phyloP scores from a whole-genome alignment of 805 yeast species.

The Clavispora carvajalis region DNA sequence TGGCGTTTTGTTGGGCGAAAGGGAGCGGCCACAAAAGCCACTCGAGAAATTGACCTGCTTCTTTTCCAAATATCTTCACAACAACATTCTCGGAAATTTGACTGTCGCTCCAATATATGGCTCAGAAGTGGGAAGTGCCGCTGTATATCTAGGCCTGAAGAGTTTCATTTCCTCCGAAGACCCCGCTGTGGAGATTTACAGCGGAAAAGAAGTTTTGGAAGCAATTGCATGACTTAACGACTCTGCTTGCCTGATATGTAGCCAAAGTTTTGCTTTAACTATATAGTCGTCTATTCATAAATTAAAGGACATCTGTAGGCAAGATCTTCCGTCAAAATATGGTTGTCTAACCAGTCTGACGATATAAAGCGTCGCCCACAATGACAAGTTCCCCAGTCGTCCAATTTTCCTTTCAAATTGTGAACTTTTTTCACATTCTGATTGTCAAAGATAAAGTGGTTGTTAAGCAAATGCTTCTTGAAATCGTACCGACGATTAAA shows the following conservation, averaged over 20 bases:
- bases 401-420: constrained; percentile 49
- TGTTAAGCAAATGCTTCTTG: constrained; percentile 58
- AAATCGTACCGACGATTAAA: constrained; percentile 66
- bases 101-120: constrained; percentile 46
- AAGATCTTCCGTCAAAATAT: constrained; percentile 24
- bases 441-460: constrained; percentile 54
- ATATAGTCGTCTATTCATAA: constrained; percentile 1
- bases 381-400: constrained; percentile 46
- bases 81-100: constrained; percentile 12
- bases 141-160: constrained; percentile 34
- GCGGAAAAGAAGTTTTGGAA: constrained; percentile 16
- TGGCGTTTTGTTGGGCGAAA: constrained; percentile 64
- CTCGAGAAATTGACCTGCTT: constrained; percentile 2
- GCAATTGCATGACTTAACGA: constrained; percentile 1
- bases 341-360: constrained; percentile 33
- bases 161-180: constrained; percentile 9
- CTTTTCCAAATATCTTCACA: constrained; percentile 10
- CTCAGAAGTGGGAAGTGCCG: constrained; percentile 61
- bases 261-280: not conserved
- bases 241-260: not conserved
- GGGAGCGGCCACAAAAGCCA: constrained; percentile 41
- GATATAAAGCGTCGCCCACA: constrained; percentile 33
- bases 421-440: constrained; percentile 39
- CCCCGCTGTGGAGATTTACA: constrained; percentile 20
- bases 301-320: constrained; percentile 17